These are phyloP conservation scores for Salix suchowensis DNA, from an alignment of 345 rosid genomes.

Conservation along the genomic window DNA sequence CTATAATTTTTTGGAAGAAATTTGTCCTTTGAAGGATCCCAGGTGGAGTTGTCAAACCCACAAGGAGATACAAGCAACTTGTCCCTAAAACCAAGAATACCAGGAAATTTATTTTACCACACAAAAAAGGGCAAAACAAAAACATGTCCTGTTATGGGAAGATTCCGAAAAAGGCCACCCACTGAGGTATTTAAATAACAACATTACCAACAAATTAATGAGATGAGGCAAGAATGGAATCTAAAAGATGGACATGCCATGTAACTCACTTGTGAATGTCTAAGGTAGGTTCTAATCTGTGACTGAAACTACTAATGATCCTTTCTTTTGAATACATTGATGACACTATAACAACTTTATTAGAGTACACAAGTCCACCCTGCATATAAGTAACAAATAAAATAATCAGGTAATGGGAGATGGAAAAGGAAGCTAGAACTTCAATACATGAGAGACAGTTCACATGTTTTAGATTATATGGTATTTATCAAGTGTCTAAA, in stretches of 20 bases:
- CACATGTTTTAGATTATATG: neutral
- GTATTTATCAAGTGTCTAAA: neutral
- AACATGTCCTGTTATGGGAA: neutral
- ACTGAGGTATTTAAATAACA: neutral
- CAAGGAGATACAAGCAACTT: slow-evolving; percentile 56
- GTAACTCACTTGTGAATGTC: slow-evolving; percentile 44
- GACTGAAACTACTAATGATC: slow-evolving; percentile 37
- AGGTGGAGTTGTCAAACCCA: slow-evolving; percentile 48
- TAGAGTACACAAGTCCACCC: slow-evolving; percentile 83
- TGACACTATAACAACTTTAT: slow-evolving; percentile 57
- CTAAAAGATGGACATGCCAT: neutral
- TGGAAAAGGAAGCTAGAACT: neutral
- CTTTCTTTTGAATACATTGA: slow-evolving; percentile 47
- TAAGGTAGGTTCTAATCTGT: slow-evolving; percentile 59
- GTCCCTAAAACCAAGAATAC: slow-evolving; percentile 42
- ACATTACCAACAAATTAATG: slow-evolving; percentile 3
- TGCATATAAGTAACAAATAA: slow-evolving; percentile 26
- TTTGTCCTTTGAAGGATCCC: slow-evolving; percentile 67
- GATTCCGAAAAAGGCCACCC: neutral
- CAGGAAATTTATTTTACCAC: neutral
- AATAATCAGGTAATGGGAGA: slow-evolving; percentile 1
- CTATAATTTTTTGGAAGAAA: slow-evolving; percentile 55
- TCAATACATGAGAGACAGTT: neutral
- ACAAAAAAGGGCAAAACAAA: neutral
- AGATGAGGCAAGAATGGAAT: neutral